phyloP scores from a whole-genome alignment of 192 early-diverging fungal species.

The Phycomyces nitens region DNA sequence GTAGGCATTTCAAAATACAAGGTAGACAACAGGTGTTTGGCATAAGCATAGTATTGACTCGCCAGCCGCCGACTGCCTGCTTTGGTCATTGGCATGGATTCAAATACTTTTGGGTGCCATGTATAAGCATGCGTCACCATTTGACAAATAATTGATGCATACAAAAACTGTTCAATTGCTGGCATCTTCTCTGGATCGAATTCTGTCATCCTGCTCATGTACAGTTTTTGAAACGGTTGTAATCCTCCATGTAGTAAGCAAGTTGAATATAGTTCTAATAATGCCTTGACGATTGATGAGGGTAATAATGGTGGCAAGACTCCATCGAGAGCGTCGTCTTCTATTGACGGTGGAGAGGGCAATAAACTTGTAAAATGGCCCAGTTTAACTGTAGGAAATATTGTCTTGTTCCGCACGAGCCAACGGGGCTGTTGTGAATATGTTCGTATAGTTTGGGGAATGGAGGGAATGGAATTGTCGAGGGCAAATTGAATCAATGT shows the following conservation, averaged over 20 bases:
- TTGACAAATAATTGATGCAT: constrained; percentile 30
- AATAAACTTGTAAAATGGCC: constrained; percentile 29
- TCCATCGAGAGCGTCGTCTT: constrained; percentile 3
- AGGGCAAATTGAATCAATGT: constrained; percentile 25
- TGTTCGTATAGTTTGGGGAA: not conserved
- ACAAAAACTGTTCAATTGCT: constrained; percentile 17
- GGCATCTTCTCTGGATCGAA: not conserved
- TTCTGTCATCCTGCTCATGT: constrained; percentile 16
- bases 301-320: not conserved
- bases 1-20: constrained; percentile 32
- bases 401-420: constrained; percentile 27
- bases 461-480: constrained; percentile 18
- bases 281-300: not conserved
- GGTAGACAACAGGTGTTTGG: constrained; percentile 19
- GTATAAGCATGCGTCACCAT: constrained; percentile 29
- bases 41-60: constrained; percentile 26
- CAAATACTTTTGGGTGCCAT: constrained; percentile 28
- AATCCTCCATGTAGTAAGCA: constrained; percentile 32
- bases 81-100: constrained; percentile 9
- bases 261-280: constrained; percentile 21
- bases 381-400: constrained; percentile 28
- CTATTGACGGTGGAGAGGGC: constrained; percentile 3
- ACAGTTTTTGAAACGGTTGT: constrained; percentile 21
- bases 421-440: constrained; percentile 6
- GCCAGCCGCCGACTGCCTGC: constrained; percentile 14